Conservation (phyloP, 2,329 filamentous ascomycete genomes). For the Huntiella savannae region DNA sequence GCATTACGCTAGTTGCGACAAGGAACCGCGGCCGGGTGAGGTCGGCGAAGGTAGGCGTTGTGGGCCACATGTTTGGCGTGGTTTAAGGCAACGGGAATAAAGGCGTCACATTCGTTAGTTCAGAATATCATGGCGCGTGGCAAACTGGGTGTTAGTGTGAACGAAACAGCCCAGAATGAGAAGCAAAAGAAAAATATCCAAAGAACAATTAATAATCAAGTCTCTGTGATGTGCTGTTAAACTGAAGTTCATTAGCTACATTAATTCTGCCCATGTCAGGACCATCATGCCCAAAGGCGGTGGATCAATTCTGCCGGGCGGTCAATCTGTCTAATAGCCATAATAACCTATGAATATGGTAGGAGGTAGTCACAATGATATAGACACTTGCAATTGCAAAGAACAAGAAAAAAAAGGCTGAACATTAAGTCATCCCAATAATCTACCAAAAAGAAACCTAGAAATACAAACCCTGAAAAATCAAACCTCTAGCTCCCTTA, state of each 20-base stretch:
- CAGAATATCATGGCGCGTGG: slow-evolving; percentile 8
- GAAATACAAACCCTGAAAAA: not conserved
- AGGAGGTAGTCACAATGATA: too few species aligned
- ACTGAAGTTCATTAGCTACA: not conserved
- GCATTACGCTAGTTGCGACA: slow-evolving; percentile 32
- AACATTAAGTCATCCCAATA: not conserved
- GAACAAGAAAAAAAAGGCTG: not conserved
- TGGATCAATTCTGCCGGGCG: slow-evolving; percentile 12
- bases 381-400: not conserved
- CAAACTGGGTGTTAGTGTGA: not conserved
- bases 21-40: slow-evolving; percentile 35
- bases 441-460: slow-evolving; percentile 1
- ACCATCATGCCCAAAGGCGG: not conserved
- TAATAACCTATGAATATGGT: too few species aligned
- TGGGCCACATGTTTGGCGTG: slow-evolving; percentile 24
- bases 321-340: slow-evolving; percentile 1
- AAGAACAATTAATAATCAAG: not conserved
- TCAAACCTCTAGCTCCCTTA: slow-evolving; percentile 13
- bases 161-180: not conserved
- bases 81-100: not conserved
- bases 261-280: not conserved
- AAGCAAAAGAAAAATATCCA: not conserved
- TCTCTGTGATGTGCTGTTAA: not conserved
- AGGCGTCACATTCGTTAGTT: not conserved
- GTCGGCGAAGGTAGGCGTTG: slow-evolving; percentile 31